These are phyloP conservation scores for Sporisorium graminicola DNA, from an alignment of 1,284 basidiomycete species.

Conservation along the genomic window DNA sequence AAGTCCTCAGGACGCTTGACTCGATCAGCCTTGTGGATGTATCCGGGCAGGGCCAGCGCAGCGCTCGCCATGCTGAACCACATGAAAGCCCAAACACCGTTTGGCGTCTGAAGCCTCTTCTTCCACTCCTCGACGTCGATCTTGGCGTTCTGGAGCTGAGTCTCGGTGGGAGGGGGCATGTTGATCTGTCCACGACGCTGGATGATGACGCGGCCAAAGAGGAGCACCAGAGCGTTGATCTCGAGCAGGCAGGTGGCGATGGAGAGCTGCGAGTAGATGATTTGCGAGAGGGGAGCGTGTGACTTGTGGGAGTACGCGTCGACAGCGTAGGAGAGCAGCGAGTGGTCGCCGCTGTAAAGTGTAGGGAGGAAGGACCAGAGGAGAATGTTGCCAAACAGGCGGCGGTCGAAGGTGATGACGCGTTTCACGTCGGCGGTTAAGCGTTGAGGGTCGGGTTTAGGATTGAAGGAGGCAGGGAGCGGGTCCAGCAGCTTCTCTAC, in stretches of 20 bases:
- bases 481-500: background rate
- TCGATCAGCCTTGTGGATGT: background rate
- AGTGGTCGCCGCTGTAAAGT: constrained; percentile 1
- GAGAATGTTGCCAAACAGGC: background rate
- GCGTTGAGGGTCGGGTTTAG: background rate
- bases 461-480: background rate
- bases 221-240: background rate
- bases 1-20: background rate
- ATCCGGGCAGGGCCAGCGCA: background rate
- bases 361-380: background rate
- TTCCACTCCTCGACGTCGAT: background rate
- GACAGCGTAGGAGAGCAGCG: background rate
- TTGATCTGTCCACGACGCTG: background rate
- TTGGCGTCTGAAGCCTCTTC: background rate
- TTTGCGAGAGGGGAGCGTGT: background rate
- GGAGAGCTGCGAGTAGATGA: background rate
- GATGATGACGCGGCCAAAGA: background rate
- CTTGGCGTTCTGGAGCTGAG: background rate
- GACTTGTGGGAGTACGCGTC: background rate
- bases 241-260: background rate
- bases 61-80: background rate
- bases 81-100: background rate
- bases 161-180: background rate
- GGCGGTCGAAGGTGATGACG: background rate
- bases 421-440: background rate